Evolutionary conservation across 768 basidiomycete species (phyloP).

Genomic region (Boletus coccyginus): DNA sequence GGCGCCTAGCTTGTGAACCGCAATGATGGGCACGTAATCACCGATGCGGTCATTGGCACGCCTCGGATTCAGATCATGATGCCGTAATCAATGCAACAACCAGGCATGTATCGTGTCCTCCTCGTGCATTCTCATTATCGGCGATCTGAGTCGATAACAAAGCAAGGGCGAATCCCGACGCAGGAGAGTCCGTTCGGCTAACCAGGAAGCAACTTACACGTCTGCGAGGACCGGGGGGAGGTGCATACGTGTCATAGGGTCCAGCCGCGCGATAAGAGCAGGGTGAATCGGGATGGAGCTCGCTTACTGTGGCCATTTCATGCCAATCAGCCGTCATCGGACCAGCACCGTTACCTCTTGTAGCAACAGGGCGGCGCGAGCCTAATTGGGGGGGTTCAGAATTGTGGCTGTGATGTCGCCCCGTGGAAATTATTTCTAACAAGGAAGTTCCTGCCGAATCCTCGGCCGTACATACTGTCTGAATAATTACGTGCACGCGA

Average conservation of each 20-base stretch:
- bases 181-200: slow-evolving; percentile 3
- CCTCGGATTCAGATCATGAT: not conserved
- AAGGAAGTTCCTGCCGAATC: too few species aligned
- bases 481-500: not conserved
- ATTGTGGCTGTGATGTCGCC: too few species aligned
- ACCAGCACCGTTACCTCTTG: slow-evolving; percentile 1
- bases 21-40: too few species aligned
- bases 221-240: not conserved
- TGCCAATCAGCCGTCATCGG: not conserved
- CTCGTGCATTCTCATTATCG: slow-evolving; percentile 7
- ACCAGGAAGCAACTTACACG: not conserved
- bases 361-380: not conserved
- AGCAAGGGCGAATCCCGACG: slow-evolving; percentile 6
- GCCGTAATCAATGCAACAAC: slow-evolving; percentile 6
- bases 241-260: slow-evolving; percentile 16
- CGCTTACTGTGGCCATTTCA: not conserved
- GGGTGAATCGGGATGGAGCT: not conserved
- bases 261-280: slow-evolving; percentile 2
- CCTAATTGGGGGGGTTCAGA: not conserved
- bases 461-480: not conserved
- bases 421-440: too few species aligned
- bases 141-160: not conserved
- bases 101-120: not conserved
- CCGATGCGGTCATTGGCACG: too few species aligned
- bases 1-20: too few species aligned